phyloP scores from a whole-genome alignment of 208 protist genomes.

The Leishmania guyanensis region DNA sequence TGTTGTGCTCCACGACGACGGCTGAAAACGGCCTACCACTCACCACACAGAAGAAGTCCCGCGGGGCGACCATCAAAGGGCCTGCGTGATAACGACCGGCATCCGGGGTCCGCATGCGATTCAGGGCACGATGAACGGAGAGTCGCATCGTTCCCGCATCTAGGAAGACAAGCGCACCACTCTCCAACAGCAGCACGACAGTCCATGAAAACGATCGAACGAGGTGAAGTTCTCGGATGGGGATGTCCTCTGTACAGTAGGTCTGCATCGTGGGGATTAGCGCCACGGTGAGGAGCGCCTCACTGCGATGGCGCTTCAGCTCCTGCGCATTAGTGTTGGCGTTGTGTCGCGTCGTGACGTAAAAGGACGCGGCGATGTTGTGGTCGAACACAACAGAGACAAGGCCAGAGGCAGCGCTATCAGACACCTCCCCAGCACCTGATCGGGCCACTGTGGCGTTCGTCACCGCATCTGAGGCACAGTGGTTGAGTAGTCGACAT shows the following conservation, averaged over 20 bases:
- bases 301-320: slow-evolving; percentile 17
- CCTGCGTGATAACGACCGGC: slow-evolving; percentile 18
- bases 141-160: slow-evolving; percentile 64
- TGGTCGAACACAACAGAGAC: slow-evolving; percentile 49
- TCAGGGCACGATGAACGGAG: slow-evolving; percentile 39
- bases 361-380: slow-evolving; percentile 54
- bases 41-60: slow-evolving; percentile 30
- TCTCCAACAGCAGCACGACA: slow-evolving; percentile 62
- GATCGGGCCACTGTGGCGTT: slow-evolving; percentile 19
- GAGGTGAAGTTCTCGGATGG: slow-evolving; percentile 50
- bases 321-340: not conserved
- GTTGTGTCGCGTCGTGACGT: slow-evolving; percentile 13
- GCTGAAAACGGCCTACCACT: slow-evolving; percentile 35
- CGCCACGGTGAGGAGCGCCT: slow-evolving; percentile 11
- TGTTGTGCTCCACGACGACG: slow-evolving; percentile 60
- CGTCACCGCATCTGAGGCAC: slow-evolving; percentile 23
- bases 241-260: slow-evolving; percentile 59
- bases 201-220: slow-evolving; percentile 54
- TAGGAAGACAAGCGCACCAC: slow-evolving; percentile 68
- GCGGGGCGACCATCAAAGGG: slow-evolving; percentile 12
- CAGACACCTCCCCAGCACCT: slow-evolving; percentile 1
- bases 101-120: slow-evolving; percentile 30
- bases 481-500: slow-evolving; percentile 23
- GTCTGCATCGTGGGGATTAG: slow-evolving; percentile 28
- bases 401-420: slow-evolving; percentile 19